phyloP scores from a whole-genome alignment of 495 filamentous ascomycete species.

The Amniculicola lignicola region DNA sequence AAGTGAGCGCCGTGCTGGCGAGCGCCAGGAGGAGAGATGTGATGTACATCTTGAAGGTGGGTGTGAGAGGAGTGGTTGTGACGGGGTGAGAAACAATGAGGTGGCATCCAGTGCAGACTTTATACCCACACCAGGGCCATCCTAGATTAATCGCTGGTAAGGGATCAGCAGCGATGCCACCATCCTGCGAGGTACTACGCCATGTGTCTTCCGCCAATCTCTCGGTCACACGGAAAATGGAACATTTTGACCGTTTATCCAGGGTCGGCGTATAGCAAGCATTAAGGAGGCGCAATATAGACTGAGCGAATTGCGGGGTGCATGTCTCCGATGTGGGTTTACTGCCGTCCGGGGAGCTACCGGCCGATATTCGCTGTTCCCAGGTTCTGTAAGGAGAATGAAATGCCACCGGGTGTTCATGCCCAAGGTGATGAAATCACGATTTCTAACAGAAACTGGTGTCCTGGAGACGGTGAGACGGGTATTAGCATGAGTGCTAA shows the following conservation, averaged over 20 bases:
- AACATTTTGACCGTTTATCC: too few relatives aligned
- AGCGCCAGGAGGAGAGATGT: constrained; percentile 21
- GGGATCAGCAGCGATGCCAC: too few relatives aligned
- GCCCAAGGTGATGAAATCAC: background rate
- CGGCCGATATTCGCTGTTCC: too few relatives aligned
- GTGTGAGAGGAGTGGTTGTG: background rate
- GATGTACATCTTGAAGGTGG: constrained; percentile 24
- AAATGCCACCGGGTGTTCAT: constrained; percentile 23
- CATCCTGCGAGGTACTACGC: too few relatives aligned
- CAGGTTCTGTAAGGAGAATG: background rate
- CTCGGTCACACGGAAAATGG: constrained; percentile 10
- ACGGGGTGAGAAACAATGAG: background rate
- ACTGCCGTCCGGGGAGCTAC: too few relatives aligned
- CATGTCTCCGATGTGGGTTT: constrained; percentile 4
- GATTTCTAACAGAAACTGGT: background rate
- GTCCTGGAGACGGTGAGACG: background rate
- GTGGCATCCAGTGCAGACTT: constrained; percentile 12
- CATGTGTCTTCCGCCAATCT: too few relatives aligned
- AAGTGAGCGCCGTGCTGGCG: constrained; percentile 1
- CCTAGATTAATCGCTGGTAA: too few relatives aligned
- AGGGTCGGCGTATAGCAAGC: background rate
- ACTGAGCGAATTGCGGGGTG: constrained; percentile 24
- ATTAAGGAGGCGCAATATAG: constrained; percentile 14
- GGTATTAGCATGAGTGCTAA: background rate
- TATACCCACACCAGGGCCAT: too few relatives aligned